Conservation (phyloP, 345 rosid species). For the Hirschfeldia incana region DNA sequence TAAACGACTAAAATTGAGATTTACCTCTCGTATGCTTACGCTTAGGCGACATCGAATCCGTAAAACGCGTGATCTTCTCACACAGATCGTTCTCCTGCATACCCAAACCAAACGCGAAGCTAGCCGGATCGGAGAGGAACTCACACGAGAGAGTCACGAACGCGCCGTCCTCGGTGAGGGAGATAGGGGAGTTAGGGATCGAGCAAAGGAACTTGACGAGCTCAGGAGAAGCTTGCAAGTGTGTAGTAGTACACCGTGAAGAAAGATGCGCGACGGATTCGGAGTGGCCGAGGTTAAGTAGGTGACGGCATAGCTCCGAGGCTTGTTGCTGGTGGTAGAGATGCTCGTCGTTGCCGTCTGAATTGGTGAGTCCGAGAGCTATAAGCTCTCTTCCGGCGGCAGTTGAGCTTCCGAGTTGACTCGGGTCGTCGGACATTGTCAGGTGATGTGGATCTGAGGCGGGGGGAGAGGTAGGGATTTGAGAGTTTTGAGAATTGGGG, state of each 20-base stretch:
- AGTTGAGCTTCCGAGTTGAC: neutral
- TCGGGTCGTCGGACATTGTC: constrained; percentile 17
- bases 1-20: neutral
- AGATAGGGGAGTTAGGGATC: constrained; percentile 38
- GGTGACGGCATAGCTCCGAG: constrained; percentile 26
- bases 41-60: constrained; percentile 5
- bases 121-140: constrained; percentile 30
- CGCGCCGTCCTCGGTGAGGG: constrained; percentile 26
- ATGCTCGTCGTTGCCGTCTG: neutral
- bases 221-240: constrained; percentile 23
- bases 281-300: constrained; percentile 32
- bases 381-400: constrained; percentile 26
- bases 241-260: constrained; percentile 1
- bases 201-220: constrained; percentile 26
- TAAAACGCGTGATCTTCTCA: constrained; percentile 12
- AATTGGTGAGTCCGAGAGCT: constrained; percentile 7
- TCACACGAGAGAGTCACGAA: constrained; percentile 32
- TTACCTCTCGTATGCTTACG: constrained; percentile 30
- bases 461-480: constrained; percentile 28
- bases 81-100: constrained; percentile 6
- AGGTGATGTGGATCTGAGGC: constrained; percentile 20
- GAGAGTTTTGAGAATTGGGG: constrained; percentile 23
- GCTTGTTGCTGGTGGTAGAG: constrained; percentile 28
- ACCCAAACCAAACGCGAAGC: constrained; percentile 21
- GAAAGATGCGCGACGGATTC: constrained; percentile 11